These are phyloP conservation scores for Margaritispora aquatica DNA, from an alignment of 495 filamentous ascomycete genomes.

Conservation along the genomic window DNA sequence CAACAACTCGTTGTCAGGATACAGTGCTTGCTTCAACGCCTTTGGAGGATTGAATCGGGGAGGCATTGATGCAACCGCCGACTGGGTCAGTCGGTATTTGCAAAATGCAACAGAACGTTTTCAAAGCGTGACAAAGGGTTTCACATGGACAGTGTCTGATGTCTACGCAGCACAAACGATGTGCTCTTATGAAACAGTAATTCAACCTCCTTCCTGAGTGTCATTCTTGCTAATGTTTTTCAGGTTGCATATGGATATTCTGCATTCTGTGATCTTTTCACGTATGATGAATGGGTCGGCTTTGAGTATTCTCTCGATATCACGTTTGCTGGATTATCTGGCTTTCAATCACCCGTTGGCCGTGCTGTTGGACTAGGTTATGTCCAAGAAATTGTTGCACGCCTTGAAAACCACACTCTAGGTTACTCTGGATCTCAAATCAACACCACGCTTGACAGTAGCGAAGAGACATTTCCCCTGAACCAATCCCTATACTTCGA, in stretches of 20 bases:
- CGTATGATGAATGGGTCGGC: constrained; percentile 55
- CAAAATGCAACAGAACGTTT: constrained; percentile 42
- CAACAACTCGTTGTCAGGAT: constrained; percentile 44
- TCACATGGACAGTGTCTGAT: constrained; percentile 45
- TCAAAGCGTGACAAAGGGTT: constrained; percentile 31
- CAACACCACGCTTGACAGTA: constrained; percentile 66
- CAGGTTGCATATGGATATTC: constrained; percentile 54
- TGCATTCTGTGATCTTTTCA: constrained; percentile 69
- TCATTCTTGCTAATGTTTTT: constrained; percentile 16
- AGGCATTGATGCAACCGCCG: constrained; percentile 61
- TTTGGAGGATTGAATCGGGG: constrained; percentile 50
- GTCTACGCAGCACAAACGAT: constrained; percentile 48
- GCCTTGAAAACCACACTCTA: constrained; percentile 57
- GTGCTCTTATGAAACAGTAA: constrained; percentile 48
- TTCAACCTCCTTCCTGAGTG: constrained; percentile 36
- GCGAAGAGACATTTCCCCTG: constrained; percentile 60
- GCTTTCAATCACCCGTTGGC: constrained; percentile 63
- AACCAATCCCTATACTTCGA: constrained; percentile 60
- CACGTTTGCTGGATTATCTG: constrained; percentile 50
- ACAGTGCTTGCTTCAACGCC: constrained; percentile 44
- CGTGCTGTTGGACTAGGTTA: constrained; percentile 70
- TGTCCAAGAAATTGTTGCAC: constrained; percentile 73
- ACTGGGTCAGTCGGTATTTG: constrained; percentile 33
- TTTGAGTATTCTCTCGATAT: constrained; percentile 68
- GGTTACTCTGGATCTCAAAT: constrained; percentile 57